phyloP scores from a whole-genome alignment of 2,329 filamentous ascomycete species.

The Neopestalotiopsis sp. region DNA sequence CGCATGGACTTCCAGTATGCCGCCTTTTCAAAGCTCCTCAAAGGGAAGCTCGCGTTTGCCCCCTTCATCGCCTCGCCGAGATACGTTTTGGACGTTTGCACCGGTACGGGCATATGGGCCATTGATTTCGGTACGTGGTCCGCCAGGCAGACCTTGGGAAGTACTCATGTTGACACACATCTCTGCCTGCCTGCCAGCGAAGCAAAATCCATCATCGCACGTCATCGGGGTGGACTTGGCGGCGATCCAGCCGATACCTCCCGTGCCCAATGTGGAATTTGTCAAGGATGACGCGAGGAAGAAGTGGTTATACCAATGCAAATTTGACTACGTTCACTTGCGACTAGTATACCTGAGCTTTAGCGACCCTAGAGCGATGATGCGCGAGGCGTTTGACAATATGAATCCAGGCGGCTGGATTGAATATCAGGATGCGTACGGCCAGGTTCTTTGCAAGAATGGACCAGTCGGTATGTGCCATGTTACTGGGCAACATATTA shows the following conservation, averaged over 20 bases:
- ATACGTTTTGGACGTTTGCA: background rate
- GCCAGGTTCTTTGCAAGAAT: background rate
- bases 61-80: background rate
- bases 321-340: slow-evolving; percentile 1
- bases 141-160: background rate
- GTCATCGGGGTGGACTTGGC: background rate
- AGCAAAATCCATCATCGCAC: background rate
- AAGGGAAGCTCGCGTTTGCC: background rate
- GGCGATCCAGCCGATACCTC: background rate
- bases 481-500: background rate
- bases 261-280: background rate
- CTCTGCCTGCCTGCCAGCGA: background rate
- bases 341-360: background rate
- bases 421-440: background rate
- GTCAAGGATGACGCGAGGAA: background rate
- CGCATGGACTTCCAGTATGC: slow-evolving; percentile 8
- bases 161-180: background rate
- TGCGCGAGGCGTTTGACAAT: background rate
- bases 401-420: slow-evolving; percentile 8
- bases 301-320: background rate
- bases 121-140: background rate
- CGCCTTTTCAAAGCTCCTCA: background rate
- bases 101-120: slow-evolving; percentile 9
- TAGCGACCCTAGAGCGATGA: background rate
- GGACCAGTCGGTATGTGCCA: background rate